A percentile compares a stretch with the other conserved stretches of the same genome.
These are phyloP conservation scores for Hygrophila difformis DNA, from an alignment of 257 asterid genomes.

Conservation along the genomic window DNA sequence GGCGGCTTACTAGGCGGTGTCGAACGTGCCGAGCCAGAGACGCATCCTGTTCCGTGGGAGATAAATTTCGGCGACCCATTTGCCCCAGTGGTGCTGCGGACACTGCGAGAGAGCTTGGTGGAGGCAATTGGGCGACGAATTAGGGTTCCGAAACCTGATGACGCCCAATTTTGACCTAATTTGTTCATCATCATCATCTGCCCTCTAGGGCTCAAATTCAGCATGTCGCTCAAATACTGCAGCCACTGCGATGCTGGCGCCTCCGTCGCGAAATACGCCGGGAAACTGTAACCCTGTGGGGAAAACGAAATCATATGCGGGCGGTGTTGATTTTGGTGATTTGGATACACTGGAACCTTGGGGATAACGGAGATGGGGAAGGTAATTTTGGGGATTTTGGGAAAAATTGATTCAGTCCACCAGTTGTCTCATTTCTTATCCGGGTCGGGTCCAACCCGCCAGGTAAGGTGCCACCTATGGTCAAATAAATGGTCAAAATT, in stretches of 20 bases:
- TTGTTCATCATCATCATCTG: conserved; percentile 50
- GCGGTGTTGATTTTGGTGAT: conserved; percentile 19
- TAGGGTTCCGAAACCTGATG: too few relatives aligned
- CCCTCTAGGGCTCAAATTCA: conserved; percentile 52
- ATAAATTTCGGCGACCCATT: conserved; percentile 54
- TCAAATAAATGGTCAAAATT: too few relatives aligned
- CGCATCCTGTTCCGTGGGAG: conserved; percentile 39
- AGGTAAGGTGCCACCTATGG: too few relatives aligned
- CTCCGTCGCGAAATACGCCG: conserved; percentile 45
- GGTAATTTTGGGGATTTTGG: too few relatives aligned
- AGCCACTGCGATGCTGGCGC: conserved; percentile 20
- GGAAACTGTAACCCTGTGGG: conserved; percentile 34
- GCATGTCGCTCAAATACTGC: conserved; percentile 41
- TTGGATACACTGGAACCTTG: not conserved
- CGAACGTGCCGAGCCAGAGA: conserved; percentile 49
- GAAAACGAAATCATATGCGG: too few relatives aligned
- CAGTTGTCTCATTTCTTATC: too few relatives aligned
- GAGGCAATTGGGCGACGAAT: not conserved
- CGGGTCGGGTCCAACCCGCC: too few relatives aligned
- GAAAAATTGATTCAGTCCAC: too few relatives aligned
- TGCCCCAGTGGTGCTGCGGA: conserved; percentile 52
- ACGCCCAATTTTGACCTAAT: conserved; percentile 24
- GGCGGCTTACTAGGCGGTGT: conserved; percentile 36
- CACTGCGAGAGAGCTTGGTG: conserved; percentile 34
- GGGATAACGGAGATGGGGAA: conserved; percentile 40